A percentile compares a stretch with the other conserved stretches of the same genome.
Evolutionary conservation across 2,329 filamentous ascomycete species (phyloP).

Genomic region (Raffaelea ambrosiae): DNA sequence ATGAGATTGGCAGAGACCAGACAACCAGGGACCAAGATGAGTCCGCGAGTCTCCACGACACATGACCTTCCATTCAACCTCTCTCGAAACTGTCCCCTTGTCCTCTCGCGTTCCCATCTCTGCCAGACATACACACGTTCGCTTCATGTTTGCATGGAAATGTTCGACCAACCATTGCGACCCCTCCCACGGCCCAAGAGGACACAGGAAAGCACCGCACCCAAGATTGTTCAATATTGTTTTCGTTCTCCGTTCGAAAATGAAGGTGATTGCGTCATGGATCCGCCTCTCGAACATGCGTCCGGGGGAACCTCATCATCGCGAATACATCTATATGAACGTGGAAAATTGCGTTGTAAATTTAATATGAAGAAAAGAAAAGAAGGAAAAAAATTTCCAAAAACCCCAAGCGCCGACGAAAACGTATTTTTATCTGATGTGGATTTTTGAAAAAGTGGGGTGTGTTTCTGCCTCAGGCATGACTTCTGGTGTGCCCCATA

Average conservation of each 20-base stretch:
- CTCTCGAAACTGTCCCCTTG: no score
- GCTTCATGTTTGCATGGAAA: constrained; percentile 7
- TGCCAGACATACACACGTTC: no score
- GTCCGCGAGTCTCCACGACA: no score
- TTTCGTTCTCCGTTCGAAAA: constrained; percentile 39
- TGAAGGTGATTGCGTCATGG: constrained; percentile 33
- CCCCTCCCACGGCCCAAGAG: constrained; percentile 30
- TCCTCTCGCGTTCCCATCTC: no score
- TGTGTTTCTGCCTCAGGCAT: neutral
- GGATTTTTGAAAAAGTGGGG: neutral
- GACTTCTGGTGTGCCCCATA: neutral
- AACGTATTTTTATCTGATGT: constrained; percentile 4
- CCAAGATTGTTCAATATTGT: constrained; percentile 40
- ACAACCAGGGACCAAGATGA: no score
- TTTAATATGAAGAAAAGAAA: constrained; percentile 29
- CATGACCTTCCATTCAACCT: no score
- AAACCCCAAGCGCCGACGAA: constrained; percentile 7
- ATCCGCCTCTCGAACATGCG: constrained; percentile 12
- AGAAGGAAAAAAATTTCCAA: constrained; percentile 12
- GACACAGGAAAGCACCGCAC: constrained; percentile 36
- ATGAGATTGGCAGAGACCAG: no score
- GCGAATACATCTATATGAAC: constrained; percentile 33
- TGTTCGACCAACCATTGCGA: constrained; percentile 45
- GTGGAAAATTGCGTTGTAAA: constrained; percentile 40
- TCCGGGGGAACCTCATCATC: constrained; percentile 27